Evolutionary conservation across 176 grass and related monocot species (phyloP), one percentile per base, ranked within the genome.

Genomic region (Oryza meyeriana): DNA sequence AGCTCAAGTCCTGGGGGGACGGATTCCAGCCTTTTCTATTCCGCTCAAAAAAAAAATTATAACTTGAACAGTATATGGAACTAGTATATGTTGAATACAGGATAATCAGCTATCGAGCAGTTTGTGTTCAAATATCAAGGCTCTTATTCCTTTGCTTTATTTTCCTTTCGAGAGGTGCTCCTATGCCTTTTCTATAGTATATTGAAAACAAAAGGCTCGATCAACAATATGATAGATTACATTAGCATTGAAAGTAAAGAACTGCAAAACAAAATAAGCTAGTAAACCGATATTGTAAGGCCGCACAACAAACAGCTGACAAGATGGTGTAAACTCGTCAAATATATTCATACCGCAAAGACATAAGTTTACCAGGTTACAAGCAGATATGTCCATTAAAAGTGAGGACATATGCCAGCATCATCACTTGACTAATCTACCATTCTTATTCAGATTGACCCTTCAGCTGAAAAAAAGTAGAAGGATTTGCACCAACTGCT

Each of bases 301-400:
- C 50, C 7, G 20, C 7, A 6, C 50, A 55, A 55, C 79, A 64
- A 17, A 47, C 79, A 73, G 57, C 12, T 16, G 13, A 76, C 26
- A 85, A 77, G 55, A 34, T 82, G 28, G 76, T 72, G 83, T 86
- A 74, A 90, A 83, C 36, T 72, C 67, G 47, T 79, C 69, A 82
- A 59, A 59, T 90, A 79, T 86, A 86, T 86, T 86, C 48, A 86
- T 86, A 86, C 74, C 4, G 30, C 59, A 47, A 74, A 90, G 57
- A 67, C 73, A 78, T 48, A 79, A 83, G 74, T 74, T 82, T 62
- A 26, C 77, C 35, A 61, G 27, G 61, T 78, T 86, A 83, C 83
- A 90, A 76, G 87, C 64, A 89, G 64, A 71, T 36, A 90, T 87
- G 83, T 70, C 83, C 87, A 77, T 69, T 83, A 90, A 90, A 90